Conservation (phyloP, 768 basidiomycete species). For the Trametes meyenii region DNA sequence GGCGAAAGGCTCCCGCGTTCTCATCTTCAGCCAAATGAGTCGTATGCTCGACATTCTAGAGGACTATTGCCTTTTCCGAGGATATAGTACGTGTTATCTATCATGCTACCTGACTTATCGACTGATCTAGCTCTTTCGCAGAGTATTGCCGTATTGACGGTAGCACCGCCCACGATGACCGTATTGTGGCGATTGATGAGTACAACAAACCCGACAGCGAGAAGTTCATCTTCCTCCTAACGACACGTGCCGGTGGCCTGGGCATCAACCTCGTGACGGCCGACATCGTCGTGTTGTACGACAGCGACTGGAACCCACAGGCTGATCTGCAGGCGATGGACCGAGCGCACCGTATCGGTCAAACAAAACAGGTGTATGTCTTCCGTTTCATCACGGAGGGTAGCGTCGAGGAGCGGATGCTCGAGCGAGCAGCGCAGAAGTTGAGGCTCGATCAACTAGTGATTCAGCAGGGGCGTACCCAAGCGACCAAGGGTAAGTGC, state of each 20-base stretch:
- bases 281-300: conserved; percentile 93
- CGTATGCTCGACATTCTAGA: conserved; percentile 97
- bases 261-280: conserved; percentile 97
- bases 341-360: conserved; percentile 94
- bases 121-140: conserved; percentile 35
- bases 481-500: conserved; percentile 70
- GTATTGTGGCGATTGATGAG: conserved; percentile 94
- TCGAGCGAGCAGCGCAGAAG: conserved; percentile 95
- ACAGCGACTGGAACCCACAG: conserved; percentile 99
- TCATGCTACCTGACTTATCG: background rate
- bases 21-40: conserved; percentile 99
- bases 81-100: conserved; percentile 64
- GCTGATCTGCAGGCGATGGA: conserved; percentile 99
- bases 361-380: conserved; percentile 97
- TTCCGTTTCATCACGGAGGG: conserved; percentile 97
- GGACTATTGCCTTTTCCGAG: conserved; percentile 93
- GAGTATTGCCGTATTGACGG: conserved; percentile 98
- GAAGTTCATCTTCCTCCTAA: conserved; percentile 95
- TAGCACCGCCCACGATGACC: conserved; percentile 94
- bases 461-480: conserved; percentile 92
- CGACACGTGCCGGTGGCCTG: conserved; percentile 94
- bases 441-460: conserved; percentile 93
- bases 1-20: conserved; percentile 88
- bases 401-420: conserved; percentile 93
- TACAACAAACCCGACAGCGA: conserved; percentile 95